phyloP scores from a whole-genome alignment of 306 rosid species.

The Acacia acuminata region DNA sequence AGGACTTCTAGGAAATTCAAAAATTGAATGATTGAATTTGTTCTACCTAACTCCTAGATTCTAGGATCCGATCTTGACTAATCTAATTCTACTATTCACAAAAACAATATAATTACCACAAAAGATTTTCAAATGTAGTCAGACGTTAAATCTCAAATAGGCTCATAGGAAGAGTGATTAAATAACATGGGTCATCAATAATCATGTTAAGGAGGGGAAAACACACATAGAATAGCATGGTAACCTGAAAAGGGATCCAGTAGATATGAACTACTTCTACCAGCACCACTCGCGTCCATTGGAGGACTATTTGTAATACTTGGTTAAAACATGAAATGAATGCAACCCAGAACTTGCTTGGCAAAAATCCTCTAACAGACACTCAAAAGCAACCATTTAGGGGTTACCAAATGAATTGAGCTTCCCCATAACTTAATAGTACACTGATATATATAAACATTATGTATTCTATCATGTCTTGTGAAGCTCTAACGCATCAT shows the following conservation, averaged over 20 bases:
- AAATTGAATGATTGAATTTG: too few relatives aligned
- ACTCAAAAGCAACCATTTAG: conserved; percentile 30
- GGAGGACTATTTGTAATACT: conserved; percentile 46
- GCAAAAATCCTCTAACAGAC: conserved; percentile 55
- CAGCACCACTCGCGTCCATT: conserved; percentile 38
- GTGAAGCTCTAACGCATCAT: neutral
- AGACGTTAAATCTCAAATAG: conserved; percentile 31
- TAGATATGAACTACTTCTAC: conserved; percentile 41
- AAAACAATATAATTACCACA: too few relatives aligned
- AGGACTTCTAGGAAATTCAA: too few relatives aligned
- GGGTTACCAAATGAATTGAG: neutral
- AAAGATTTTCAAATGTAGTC: conserved; percentile 29
- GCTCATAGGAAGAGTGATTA: conserved; percentile 2
- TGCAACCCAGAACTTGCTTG: conserved; percentile 57
- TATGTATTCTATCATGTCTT: neutral
- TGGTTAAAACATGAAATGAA: conserved; percentile 38
- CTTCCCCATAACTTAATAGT: neutral
- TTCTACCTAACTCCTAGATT: too few relatives aligned
- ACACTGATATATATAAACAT: neutral
- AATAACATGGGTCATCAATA: conserved; percentile 17
- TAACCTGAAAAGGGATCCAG: conserved; percentile 47
- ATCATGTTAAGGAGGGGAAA: neutral
- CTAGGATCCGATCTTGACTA: too few relatives aligned
- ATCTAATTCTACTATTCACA: too few relatives aligned
- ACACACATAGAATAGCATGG: neutral